These are phyloP conservation scores for Phytophthora cajani DNA, from an alignment of 352 stramenopile species.

Conservation along the genomic window DNA sequence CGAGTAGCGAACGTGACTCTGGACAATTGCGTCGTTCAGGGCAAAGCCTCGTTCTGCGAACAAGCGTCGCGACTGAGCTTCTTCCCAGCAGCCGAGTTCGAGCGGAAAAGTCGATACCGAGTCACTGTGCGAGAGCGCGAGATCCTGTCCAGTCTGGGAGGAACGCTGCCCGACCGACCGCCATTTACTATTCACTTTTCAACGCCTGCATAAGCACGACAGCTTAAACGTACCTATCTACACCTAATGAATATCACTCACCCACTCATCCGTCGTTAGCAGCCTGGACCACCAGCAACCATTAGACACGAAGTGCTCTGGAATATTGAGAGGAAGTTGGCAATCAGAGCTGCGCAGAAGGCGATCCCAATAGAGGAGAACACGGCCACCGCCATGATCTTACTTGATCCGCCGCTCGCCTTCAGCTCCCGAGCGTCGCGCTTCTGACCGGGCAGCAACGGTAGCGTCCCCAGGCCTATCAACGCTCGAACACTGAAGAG, in stretches of 20 bases:
- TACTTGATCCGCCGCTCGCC: constrained; percentile 50
- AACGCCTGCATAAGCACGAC: constrained; percentile 24
- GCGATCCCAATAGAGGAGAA: constrained; percentile 50
- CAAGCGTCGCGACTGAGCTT: constrained; percentile 24
- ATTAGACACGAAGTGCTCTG: constrained; percentile 57
- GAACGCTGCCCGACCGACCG: constrained; percentile 28
- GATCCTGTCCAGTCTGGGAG: constrained; percentile 36
- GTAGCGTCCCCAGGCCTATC: constrained; percentile 49
- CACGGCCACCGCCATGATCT: constrained; percentile 37
- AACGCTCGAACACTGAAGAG: constrained; percentile 60
- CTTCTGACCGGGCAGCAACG: constrained; percentile 67
- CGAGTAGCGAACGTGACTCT: constrained; percentile 35
- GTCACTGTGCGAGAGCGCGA: constrained; percentile 35
- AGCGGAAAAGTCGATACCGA: constrained; percentile 32
- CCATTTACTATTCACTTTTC: constrained; percentile 33
- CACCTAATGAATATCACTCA: neutral
- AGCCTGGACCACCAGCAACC: constrained; percentile 69
- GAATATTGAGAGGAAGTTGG: constrained; percentile 73
- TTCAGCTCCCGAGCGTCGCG: constrained; percentile 57
- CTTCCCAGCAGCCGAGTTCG: constrained; percentile 29
- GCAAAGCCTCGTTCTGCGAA: constrained; percentile 31
- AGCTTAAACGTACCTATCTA: neutral
- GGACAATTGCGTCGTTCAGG: constrained; percentile 29
- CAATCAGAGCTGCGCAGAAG: constrained; percentile 55
- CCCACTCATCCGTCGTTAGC: constrained; percentile 40